These are phyloP conservation scores for Ilyonectria sp. DNA, from an alignment of 2,329 filamentous ascomycete genomes.

Conservation along the genomic window DNA sequence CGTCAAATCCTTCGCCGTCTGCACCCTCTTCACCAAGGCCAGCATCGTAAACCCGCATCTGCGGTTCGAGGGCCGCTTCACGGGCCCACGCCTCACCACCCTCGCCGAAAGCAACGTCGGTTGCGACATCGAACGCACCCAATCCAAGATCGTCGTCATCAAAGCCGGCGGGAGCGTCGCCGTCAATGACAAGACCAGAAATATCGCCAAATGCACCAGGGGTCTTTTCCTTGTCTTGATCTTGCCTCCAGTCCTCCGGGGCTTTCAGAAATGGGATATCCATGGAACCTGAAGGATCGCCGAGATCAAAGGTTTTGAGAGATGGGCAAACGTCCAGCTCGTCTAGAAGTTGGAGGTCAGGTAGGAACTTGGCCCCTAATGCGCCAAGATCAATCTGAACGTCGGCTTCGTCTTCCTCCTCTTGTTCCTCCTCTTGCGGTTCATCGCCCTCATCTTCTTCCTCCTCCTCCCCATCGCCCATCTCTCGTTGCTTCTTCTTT, in stretches of 20 bases:
- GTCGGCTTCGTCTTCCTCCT: constrained; percentile 63
- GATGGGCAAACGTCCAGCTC: constrained; percentile 95
- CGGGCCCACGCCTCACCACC: constrained; percentile 96
- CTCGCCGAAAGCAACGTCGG: constrained; percentile 90
- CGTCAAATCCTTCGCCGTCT: constrained; percentile 57
- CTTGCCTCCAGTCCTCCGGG: constrained; percentile 85
- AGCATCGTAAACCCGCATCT: constrained; percentile 83
- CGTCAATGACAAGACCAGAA: constrained; percentile 88
- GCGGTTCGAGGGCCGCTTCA: constrained; percentile 88
- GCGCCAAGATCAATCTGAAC: constrained; percentile 84
- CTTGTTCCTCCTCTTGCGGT: constrained; percentile 57
- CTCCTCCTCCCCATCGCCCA: constrained; percentile 57
- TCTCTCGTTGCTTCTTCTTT: constrained; percentile 58
- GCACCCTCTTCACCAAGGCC: constrained; percentile 71
- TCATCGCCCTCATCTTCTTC: constrained; percentile 43
- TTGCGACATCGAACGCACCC: constrained; percentile 78
- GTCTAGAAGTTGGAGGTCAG: constrained; percentile 82
- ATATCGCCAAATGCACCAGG: constrained; percentile 73
- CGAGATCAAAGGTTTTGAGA: constrained; percentile 92
- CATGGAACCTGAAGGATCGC: constrained; percentile 85
- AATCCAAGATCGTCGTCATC: constrained; percentile 78
- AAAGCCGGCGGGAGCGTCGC: constrained; percentile 87
- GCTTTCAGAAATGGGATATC: constrained; percentile 95
- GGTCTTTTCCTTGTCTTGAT: constrained; percentile 75
- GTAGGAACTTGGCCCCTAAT: constrained; percentile 87